Base-by-base conservation (phyloP, 352 stramenopile genomes). In the Pythium plurisporium region DNA sequence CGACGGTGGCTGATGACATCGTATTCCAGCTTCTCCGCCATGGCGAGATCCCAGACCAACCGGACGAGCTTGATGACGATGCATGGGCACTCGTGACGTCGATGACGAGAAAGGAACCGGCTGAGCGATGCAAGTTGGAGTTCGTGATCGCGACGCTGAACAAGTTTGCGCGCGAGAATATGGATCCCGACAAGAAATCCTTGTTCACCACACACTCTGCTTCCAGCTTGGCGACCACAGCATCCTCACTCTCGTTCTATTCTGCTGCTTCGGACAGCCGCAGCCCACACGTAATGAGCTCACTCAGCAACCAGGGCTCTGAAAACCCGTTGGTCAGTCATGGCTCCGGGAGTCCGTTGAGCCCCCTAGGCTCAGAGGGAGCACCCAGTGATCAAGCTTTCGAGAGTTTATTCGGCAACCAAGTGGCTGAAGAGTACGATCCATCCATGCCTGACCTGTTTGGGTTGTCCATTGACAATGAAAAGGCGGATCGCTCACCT, bases 21-120 rank as follows among this genome's bases (percentile, higher is more conserved):
- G 37, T 43, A 3, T 3, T 23, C 15, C 12, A 22, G 1, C 2
- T 19, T 7, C 9, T 22, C 6, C 11, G 37, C 12, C 9, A 43
- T 22, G 37, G 37, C 2, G 37, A 43, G 37, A 45, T 45, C 17
- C 38, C 38, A 8, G 38, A 45, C 5, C 38, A 22, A 26, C 38
- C 38, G 6, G 20, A 29, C 7, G 38, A n/a, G 5, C 9, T 45
- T 4, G 6, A 12, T 3, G 38, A 45, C 19, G 38, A 23, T 7
- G 5, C 19, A 22, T 45, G 38, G 38, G 17, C 7, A 3, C 38
- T 45, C 38, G 38, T 45, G n/a, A 1, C 17, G 19, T 12, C 38
- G 7, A 45, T 45, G 38, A 45, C 38, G n/a, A n/a, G n/a, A n/a
- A n/a, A n/a, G n/a, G n/a, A 55, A 6, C 52, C 59, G n/a, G 9